Conservation (phyloP, 352 stramenopile species). For the Elongisporangium prolatum region DNA sequence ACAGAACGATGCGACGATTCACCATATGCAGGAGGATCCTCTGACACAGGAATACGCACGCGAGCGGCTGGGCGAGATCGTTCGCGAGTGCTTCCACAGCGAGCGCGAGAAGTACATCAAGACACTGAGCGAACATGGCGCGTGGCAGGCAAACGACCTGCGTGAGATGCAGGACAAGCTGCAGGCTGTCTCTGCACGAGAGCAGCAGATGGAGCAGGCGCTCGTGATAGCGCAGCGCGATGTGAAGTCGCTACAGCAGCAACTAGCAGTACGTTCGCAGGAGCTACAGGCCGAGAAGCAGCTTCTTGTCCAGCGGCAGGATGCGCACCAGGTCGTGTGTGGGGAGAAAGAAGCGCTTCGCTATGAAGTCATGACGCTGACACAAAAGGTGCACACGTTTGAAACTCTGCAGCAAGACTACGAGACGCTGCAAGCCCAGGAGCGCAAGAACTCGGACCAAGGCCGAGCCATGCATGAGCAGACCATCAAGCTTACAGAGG, state of each 20-base stretch:
- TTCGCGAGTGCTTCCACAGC: conserved; percentile 61
- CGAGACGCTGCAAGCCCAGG: conserved; percentile 22
- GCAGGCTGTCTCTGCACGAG: conserved; percentile 23
- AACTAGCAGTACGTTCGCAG: conserved; percentile 38
- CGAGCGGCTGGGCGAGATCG: conserved; percentile 52
- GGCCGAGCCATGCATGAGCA: conserved; percentile 11
- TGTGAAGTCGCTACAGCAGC: conserved; percentile 26
- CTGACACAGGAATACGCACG: conserved; percentile 62
- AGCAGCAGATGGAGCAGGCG: conserved; percentile 33
- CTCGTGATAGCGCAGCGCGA: conserved; percentile 41
- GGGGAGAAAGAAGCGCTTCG: conserved; percentile 33
- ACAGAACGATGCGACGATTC: conserved; percentile 53
- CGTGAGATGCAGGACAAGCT: conserved; percentile 52
- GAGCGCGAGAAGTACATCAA: conserved; percentile 74
- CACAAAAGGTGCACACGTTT: conserved; percentile 23
- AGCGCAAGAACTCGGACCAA: conserved; percentile 23
- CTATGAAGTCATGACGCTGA: conserved; percentile 26
- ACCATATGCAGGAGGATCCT: conserved; percentile 59
- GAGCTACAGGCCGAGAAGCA: conserved; percentile 39
- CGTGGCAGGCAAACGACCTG: conserved; percentile 62
- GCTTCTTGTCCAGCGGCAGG: conserved; percentile 19
- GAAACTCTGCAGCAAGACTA: conserved; percentile 36
- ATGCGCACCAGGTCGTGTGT: conserved; percentile 11
- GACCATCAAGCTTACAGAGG: conserved; percentile 14
- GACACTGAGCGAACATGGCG: conserved; percentile 60